These are phyloP conservation scores for Pontederia crassipes DNA, from an alignment of 176 grass and related monocot genomes.

Conservation along the genomic window DNA sequence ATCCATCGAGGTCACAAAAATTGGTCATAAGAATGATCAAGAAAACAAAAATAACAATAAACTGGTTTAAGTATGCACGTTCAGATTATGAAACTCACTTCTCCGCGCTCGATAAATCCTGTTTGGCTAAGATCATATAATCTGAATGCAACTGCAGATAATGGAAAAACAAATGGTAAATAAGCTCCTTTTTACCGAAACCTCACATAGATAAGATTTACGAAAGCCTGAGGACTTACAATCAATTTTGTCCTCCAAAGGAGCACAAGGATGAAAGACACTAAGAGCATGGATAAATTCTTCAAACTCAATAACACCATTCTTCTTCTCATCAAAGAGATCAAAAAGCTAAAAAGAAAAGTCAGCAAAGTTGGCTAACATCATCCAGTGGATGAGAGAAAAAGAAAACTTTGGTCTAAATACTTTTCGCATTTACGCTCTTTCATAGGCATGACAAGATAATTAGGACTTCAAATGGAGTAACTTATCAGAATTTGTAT, in stretches of 20 bases:
- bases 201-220: neutral
- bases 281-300: slow-evolving; percentile 78
- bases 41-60: no score
- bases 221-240: slow-evolving; percentile 30
- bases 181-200: neutral
- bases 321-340: slow-evolving; percentile 90
- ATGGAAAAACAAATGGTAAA: slow-evolving; percentile 6
- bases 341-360: slow-evolving; percentile 40
- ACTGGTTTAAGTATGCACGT: no score
- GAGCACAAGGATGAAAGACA: slow-evolving; percentile 71
- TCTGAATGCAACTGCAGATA: slow-evolving; percentile 73
- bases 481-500: no score
- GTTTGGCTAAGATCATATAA: slow-evolving; percentile 82
- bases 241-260: slow-evolving; percentile 62
- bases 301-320: slow-evolving; percentile 80
- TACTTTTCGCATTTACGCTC: no score
- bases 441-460: no score
- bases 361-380: neutral
- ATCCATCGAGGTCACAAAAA: no score
- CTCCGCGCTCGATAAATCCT: slow-evolving; percentile 72
- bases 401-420: neutral
- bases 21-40: no score
- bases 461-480: no score
- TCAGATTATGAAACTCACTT: slow-evolving; percentile 30
- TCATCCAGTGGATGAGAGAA: neutral